Evolutionary conservation across 495 filamentous ascomycete genomes (phyloP).

Genomic region (Trichoderma orchidacearum): DNA sequence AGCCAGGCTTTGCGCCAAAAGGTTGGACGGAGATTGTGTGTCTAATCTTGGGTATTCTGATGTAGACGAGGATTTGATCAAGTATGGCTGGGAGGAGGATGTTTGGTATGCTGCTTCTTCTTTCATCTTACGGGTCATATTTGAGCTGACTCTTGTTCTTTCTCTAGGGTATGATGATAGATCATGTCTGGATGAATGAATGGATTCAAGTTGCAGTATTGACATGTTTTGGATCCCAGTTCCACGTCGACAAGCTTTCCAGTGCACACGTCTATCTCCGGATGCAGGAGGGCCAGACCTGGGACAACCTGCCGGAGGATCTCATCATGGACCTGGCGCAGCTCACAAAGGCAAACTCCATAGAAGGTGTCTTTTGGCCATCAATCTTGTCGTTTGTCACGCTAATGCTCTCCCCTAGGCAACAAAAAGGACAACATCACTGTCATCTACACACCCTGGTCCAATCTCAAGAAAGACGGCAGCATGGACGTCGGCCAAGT

Average conservation of each 20-base stretch:
- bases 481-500: constrained; percentile 93
- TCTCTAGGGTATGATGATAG: not conserved
- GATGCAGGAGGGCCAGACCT: constrained; percentile 64
- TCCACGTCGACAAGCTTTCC: constrained; percentile 95
- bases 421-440: constrained; percentile 99
- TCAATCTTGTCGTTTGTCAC: not conserved
- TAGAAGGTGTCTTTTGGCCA: constrained; percentile 52
- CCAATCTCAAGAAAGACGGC: constrained; percentile 91
- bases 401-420: constrained; percentile 27
- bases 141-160: not conserved
- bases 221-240: constrained; percentile 35
- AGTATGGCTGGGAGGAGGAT: constrained; percentile 85
- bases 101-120: constrained; percentile 53
- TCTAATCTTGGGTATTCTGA: constrained; percentile 2
- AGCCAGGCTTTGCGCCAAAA: constrained; percentile 7
- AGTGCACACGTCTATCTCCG: constrained; percentile 93
- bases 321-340: constrained; percentile 82
- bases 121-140: not conserved
- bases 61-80: constrained; percentile 93
- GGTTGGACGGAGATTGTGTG: not conserved
- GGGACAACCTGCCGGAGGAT: constrained; percentile 66
- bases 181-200: not conserved
- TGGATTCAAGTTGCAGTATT: constrained; percentile 1
- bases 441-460: constrained; percentile 95
- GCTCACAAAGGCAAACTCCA: constrained; percentile 95